Conservation (phyloP, 2,329 filamentous ascomycete species). For the Ophiocordyceps robertsii region DNA sequence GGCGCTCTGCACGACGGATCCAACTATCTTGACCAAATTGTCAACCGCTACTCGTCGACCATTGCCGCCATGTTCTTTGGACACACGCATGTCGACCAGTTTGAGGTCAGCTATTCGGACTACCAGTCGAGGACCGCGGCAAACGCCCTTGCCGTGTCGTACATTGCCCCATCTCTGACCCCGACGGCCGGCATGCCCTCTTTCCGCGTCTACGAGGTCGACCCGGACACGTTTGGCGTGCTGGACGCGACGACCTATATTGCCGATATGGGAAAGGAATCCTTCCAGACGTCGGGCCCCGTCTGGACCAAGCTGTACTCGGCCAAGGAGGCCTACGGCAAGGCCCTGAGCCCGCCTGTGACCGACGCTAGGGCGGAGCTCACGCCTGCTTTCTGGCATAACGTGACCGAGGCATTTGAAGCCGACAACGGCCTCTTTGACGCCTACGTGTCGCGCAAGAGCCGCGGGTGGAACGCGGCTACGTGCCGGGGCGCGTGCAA, state of each 20-base stretch:
- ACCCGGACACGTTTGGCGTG: constrained; percentile 41
- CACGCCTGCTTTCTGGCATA: constrained; percentile 45
- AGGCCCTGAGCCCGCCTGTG: constrained; percentile 26
- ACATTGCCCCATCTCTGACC: constrained; percentile 39
- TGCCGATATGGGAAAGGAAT: constrained; percentile 32
- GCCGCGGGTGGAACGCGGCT: constrained; percentile 28
- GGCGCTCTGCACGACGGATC: constrained; percentile 39
- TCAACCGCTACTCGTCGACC: constrained; percentile 38
- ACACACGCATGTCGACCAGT: constrained; percentile 44
- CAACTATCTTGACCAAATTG: constrained; percentile 38
- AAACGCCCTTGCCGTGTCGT: constrained; percentile 35
- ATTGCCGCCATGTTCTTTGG: constrained; percentile 43
- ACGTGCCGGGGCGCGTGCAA: constrained; percentile 29
- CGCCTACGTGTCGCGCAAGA: constrained; percentile 31
- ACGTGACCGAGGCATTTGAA: constrained; percentile 36
- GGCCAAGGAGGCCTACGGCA: constrained; percentile 38
- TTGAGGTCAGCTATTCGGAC: constrained; percentile 39
- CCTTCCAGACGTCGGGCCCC: constrained; percentile 30
- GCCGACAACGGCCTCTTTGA: constrained; percentile 27
- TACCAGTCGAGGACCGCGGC: constrained; percentile 25
- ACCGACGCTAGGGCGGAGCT: constrained; percentile 27
- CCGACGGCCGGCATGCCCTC: constrained; percentile 41
- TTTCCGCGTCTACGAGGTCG: constrained; percentile 45
- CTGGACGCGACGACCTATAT: constrained; percentile 40
- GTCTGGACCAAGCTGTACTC: constrained; percentile 44